Conservation (phyloP, 306 rosid genomes). For the Abrus pulchellus region DNA sequence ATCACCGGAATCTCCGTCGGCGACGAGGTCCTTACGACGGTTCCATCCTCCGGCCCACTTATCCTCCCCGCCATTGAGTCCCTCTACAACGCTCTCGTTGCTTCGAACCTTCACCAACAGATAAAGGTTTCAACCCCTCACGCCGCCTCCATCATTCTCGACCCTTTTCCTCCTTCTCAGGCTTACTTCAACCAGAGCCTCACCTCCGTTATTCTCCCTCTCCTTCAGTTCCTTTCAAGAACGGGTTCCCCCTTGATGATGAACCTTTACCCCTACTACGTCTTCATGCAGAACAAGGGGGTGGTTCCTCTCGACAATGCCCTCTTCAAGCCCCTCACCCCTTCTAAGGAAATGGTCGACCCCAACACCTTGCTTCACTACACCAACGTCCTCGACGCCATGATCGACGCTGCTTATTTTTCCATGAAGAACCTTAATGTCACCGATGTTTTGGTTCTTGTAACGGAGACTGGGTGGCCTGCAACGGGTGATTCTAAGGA, state of each 20-base stretch:
- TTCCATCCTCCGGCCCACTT: slow-evolving; percentile 75
- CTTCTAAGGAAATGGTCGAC: slow-evolving; percentile 93
- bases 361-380: slow-evolving; percentile 95
- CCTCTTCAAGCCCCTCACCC: slow-evolving; percentile 82
- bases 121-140: slow-evolving; percentile 85
- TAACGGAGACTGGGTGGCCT: slow-evolving; percentile 95
- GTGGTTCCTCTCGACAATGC: slow-evolving; percentile 93
- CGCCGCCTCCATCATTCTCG: slow-evolving; percentile 84
- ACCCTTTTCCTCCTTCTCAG: slow-evolving; percentile 95
- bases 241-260: slow-evolving; percentile 88
- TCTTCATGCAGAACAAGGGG: slow-evolving; percentile 92
- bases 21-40: slow-evolving; percentile 86
- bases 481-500: slow-evolving; percentile 85
- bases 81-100: slow-evolving; percentile 81
- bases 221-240: slow-evolving; percentile 76
- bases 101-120: slow-evolving; percentile 77
- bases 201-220: slow-evolving; percentile 56
- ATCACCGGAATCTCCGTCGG: slow-evolving; percentile 84
- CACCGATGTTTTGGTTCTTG: slow-evolving; percentile 83
- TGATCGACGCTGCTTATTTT: slow-evolving; percentile 88
- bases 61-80: slow-evolving; percentile 78
- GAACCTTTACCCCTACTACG: slow-evolving; percentile 94
- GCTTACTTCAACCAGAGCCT: slow-evolving; percentile 86
- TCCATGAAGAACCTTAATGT: slow-evolving; percentile 91
- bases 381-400: slow-evolving; percentile 86